phyloP scores from a whole-genome alignment of 371 early-diverging fungal genomes.

The Rhizomucor miehei region DNA sequence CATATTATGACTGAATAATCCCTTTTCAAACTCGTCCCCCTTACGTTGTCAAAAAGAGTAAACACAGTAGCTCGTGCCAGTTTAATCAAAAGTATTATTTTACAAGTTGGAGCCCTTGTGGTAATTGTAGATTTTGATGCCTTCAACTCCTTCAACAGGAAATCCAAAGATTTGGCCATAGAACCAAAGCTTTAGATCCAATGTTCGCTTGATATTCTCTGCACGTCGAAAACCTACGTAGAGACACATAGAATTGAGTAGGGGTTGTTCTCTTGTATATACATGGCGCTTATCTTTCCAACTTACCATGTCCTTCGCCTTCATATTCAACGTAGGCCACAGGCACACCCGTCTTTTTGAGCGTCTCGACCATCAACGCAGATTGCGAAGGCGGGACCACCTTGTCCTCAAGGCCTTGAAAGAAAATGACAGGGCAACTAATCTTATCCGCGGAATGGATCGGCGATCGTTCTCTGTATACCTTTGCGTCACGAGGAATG shows the following conservation, averaged over 20 bases:
- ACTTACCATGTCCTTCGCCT: conserved; percentile 68
- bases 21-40: no score
- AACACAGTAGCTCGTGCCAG: no score
- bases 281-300: no score
- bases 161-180: conserved; percentile 52
- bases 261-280: neutral
- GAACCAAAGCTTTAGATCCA: conserved; percentile 52
- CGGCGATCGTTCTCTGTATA: conserved; percentile 62
- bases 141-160: conserved; percentile 42
- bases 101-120: no score
- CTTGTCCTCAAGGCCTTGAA: conserved; percentile 77
- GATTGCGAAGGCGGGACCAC: conserved; percentile 79
- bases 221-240: conserved; percentile 39
- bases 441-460: conserved; percentile 57
- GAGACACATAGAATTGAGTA: neutral
- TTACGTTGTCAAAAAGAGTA: no score
- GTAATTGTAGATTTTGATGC: conserved; percentile 40
- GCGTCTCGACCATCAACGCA: conserved; percentile 65
- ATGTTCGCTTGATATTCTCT: conserved; percentile 47
- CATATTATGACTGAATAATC: no score
- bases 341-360: conserved; percentile 56
- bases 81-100: no score
- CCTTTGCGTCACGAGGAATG: conserved; percentile 44
- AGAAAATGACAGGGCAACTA: conserved; percentile 65
- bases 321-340: conserved; percentile 69